Conservation (phyloP, 2,329 filamentous ascomycete genomes). For the Aspergillus sp. region DNA sequence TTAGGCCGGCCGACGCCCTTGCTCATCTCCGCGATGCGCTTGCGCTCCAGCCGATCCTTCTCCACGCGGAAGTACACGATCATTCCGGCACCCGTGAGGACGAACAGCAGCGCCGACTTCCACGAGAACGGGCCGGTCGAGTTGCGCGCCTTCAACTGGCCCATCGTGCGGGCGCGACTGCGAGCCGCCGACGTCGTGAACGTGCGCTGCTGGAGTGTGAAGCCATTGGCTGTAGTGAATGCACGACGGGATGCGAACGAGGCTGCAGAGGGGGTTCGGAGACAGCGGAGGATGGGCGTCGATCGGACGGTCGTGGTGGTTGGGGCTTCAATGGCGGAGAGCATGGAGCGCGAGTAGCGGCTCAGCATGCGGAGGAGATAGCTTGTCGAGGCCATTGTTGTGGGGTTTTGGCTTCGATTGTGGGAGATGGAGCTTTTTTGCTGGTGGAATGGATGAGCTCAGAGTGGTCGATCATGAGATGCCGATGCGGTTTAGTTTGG, state of each 20-base stretch:
- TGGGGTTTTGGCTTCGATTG: neutral
- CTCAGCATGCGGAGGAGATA: slow-evolving; percentile 15
- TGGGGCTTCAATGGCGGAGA: slow-evolving; percentile 8
- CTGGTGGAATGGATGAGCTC: neutral
- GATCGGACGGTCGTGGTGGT: slow-evolving; percentile 2
- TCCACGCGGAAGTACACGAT: slow-evolving; percentile 91
- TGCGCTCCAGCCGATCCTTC: slow-evolving; percentile 85
- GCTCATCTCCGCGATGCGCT: slow-evolving; percentile 82
- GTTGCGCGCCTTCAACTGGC: slow-evolving; percentile 38
- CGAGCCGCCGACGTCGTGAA: slow-evolving; percentile 30
- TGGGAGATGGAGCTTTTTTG: neutral
- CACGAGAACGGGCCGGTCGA: slow-evolving; percentile 74
- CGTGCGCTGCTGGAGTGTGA: slow-evolving; percentile 1
- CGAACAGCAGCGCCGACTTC: slow-evolving; percentile 83
- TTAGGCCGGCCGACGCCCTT: slow-evolving; percentile 92
- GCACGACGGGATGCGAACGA: neutral
- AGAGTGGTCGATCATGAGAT: neutral
- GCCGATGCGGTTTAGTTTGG: neutral
- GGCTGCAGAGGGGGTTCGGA: neutral
- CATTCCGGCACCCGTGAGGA: slow-evolving; percentile 71
- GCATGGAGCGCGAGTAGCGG: slow-evolving; percentile 12
- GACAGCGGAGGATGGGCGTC: slow-evolving; percentile 3
- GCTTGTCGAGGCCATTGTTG: slow-evolving; percentile 26
- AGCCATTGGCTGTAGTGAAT: slow-evolving; percentile 4
- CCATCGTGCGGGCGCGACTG: slow-evolving; percentile 34